These are phyloP conservation scores for Leishmania amazonensis DNA, from an alignment of 208 protist genomes.

Conservation along the genomic window DNA sequence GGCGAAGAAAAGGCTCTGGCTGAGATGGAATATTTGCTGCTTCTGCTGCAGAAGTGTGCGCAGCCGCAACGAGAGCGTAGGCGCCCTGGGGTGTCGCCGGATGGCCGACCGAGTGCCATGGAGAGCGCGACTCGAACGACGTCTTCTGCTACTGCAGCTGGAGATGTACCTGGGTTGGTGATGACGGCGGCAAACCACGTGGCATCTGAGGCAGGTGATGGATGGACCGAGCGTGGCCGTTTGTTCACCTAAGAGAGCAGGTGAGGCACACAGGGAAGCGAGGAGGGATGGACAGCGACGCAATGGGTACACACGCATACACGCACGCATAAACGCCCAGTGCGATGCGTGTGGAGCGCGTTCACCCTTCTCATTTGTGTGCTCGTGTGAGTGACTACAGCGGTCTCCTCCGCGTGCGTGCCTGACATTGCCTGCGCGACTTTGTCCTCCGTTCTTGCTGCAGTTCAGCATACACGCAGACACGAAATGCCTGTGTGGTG, in stretches of 20 bases:
- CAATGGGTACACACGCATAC: background rate
- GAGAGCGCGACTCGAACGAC: background rate
- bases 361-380: background rate
- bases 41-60: conserved; percentile 15
- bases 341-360: background rate
- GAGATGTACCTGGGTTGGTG: background rate
- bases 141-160: background rate
- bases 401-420: background rate
- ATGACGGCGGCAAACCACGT: background rate
- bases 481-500: background rate
- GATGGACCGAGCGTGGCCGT: background rate
- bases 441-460: background rate
- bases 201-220: background rate
- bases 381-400: background rate
- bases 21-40: conserved; percentile 39
- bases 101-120: background rate
- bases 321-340: background rate
- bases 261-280: background rate
- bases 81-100: background rate
- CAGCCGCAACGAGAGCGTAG: background rate
- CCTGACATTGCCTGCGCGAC: background rate
- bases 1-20: conserved; percentile 39
- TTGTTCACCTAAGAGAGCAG: background rate
- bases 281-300: background rate
- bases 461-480: conserved; percentile 16